Percentiles rank a stretch among this genome's conserved stretches.
phyloP scores from a whole-genome alignment of 306 rosid species.

The Lupinus albus region DNA sequence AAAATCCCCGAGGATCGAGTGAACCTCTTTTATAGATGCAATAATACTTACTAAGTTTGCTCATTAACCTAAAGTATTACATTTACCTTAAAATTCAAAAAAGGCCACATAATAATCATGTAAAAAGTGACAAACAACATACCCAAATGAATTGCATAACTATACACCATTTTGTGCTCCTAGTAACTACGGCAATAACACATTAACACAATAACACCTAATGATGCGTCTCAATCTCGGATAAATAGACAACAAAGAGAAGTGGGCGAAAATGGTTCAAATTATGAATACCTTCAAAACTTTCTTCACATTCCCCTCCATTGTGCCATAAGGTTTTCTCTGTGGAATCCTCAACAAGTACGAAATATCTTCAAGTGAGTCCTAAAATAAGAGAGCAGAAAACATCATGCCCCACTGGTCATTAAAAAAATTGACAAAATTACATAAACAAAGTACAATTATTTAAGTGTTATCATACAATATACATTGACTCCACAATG shows the following conservation, averaged over 20 bases:
- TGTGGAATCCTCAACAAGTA: slow-evolving; percentile 92
- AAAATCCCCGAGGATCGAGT: not conserved
- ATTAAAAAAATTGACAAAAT: not conserved
- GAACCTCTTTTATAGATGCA: not conserved
- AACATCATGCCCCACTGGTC: slow-evolving; percentile 15
- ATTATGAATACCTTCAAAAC: slow-evolving; percentile 65
- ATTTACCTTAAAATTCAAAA: no score
- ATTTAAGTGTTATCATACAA: not conserved
- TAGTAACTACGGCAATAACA: not conserved
- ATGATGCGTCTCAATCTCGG: slow-evolving; percentile 9
- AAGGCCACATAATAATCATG: no score
- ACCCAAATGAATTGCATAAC: no score
- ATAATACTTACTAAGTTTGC: no score
- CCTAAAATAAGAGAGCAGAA: slow-evolving; percentile 53
- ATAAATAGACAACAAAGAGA: slow-evolving; percentile 12
- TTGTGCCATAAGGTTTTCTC: slow-evolving; percentile 91
- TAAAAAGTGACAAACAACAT: no score
- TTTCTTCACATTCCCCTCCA: slow-evolving; percentile 96
- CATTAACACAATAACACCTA: slow-evolving; percentile 17
- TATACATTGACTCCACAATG: no score
- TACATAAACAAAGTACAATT: not conserved
- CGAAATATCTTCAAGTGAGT: slow-evolving; percentile 78
- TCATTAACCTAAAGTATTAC: no score
- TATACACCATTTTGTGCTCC: no score
- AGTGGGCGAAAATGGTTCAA: not conserved